Evolutionary conservation across 2,329 filamentous ascomycete species (phyloP).

Genomic region (Sporothrix pseudoabietina): DNA sequence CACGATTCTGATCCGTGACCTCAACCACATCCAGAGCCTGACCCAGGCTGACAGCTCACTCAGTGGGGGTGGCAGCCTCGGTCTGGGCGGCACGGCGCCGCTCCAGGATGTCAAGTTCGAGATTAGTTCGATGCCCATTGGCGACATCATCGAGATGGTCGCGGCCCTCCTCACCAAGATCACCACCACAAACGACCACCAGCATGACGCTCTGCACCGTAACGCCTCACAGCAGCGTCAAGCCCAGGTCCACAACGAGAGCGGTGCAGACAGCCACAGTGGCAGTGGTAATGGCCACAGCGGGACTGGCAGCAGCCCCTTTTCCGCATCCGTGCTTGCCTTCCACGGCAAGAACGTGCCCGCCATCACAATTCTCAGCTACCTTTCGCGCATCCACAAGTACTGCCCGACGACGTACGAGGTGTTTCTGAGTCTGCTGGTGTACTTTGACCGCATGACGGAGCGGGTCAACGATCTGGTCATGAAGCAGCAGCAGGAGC

Average conservation of each 20-base stretch:
- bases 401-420: constrained; percentile 99
- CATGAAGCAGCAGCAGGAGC: constrained; percentile 64
- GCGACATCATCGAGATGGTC: constrained; percentile 98
- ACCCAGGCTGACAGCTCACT: constrained; percentile 73
- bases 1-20: constrained; percentile 78
- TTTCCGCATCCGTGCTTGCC: constrained; percentile 73
- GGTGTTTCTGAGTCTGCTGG: constrained; percentile 90
- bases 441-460: constrained; percentile 99
- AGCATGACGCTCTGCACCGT: constrained; percentile 88
- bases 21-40: constrained; percentile 88
- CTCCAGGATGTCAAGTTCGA: constrained; percentile 73
- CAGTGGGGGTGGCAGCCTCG: constrained; percentile 51
- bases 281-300: constrained; percentile 28
- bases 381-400: constrained; percentile 93
- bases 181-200: constrained; percentile 90
- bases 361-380: constrained; percentile 94
- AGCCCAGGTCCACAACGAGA: constrained; percentile 43
- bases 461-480: constrained; percentile 87
- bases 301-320: constrained; percentile 51
- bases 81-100: constrained; percentile 52
- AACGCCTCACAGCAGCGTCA: constrained; percentile 60
- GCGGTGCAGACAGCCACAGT: background rate
- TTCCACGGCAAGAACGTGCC: constrained; percentile 99
- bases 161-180: constrained; percentile 95
- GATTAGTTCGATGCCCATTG: constrained; percentile 95